phyloP scores from a whole-genome alignment of 2,329 filamentous ascomycete genomes.

The Botryotinia globosa region DNA sequence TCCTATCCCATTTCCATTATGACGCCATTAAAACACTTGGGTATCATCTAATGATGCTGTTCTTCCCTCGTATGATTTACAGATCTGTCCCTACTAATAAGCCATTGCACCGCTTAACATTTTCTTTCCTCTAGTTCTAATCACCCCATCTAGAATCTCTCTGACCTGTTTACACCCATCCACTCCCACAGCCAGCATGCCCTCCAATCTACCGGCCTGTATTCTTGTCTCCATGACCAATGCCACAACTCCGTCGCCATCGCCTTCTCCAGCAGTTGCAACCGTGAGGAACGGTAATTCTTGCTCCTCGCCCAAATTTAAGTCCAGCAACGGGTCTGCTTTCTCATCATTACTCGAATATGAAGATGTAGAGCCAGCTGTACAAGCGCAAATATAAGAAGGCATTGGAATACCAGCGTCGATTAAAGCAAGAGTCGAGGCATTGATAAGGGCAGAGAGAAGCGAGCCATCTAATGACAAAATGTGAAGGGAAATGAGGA shows the following conservation, averaged over 20 bases:
- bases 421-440: constrained; percentile 83
- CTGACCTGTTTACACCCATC: constrained; percentile 88
- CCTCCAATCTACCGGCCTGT: constrained; percentile 78
- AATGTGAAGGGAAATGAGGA: constrained; percentile 80
- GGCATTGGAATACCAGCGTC: constrained; percentile 96
- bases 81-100: neutral
- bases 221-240: constrained; percentile 85
- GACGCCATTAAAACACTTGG: constrained; percentile 22
- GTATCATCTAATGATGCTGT: constrained; percentile 23
- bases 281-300: constrained; percentile 88
- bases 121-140: constrained; percentile 66
- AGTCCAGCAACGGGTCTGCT: constrained; percentile 75
- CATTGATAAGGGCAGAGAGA: constrained; percentile 86
- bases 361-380: constrained; percentile 73
- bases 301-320: constrained; percentile 77
- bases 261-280: constrained; percentile 63
- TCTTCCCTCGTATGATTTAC: neutral
- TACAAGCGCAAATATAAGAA: constrained; percentile 85
- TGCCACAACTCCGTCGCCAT: constrained; percentile 71
- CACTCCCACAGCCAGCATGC: constrained; percentile 87
- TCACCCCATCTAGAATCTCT: constrained; percentile 74
- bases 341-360: constrained; percentile 62
- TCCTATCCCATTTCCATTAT: neutral
- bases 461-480: constrained; percentile 88
- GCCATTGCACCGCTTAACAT: constrained; percentile 52